A percentile compares a stretch with the other conserved stretches of the same genome.
Evolutionary conservation across 805 yeast species (phyloP).

Genomic region (Suhomyces xylopsoci): DNA sequence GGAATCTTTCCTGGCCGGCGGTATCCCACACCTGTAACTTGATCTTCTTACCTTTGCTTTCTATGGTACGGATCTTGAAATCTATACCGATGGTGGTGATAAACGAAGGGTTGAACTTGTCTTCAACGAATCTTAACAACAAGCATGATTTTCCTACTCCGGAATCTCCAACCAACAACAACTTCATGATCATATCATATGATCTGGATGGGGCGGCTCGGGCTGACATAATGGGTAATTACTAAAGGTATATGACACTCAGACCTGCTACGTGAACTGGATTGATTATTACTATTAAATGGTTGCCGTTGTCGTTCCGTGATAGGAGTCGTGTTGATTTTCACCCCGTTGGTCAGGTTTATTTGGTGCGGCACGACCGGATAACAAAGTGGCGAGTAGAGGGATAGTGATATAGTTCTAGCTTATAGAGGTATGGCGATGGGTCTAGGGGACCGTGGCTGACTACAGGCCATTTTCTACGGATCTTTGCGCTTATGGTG

Average conservation of each 20-base stretch:
- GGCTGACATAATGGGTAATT: constrained; percentile 41
- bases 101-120: constrained; percentile 93
- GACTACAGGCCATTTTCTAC: not conserved
- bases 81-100: constrained; percentile 98
- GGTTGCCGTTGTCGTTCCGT: not conserved
- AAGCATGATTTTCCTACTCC: constrained; percentile 88
- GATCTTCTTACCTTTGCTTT: constrained; percentile 86
- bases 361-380: not conserved
- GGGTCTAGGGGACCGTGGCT: not conserved
- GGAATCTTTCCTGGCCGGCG: constrained; percentile 95
- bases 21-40: constrained; percentile 97
- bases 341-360: constrained; percentile 1
- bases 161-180: constrained; percentile 90
- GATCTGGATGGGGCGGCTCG: constrained; percentile 67
- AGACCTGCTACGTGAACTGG: not conserved
- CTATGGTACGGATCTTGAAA: constrained; percentile 94
- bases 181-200: constrained; percentile 88
- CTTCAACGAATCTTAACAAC: constrained; percentile 88
- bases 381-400: not conserved
- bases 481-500: not conserved
- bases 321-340: constrained; percentile 1
- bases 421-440: not conserved
- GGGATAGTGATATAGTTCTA: not conserved
- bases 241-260: not conserved
- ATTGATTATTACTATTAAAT: not conserved